Conservation (phyloP, 805 yeast genomes). For the Cyberlindnera xishuangbannaensis region DNA sequence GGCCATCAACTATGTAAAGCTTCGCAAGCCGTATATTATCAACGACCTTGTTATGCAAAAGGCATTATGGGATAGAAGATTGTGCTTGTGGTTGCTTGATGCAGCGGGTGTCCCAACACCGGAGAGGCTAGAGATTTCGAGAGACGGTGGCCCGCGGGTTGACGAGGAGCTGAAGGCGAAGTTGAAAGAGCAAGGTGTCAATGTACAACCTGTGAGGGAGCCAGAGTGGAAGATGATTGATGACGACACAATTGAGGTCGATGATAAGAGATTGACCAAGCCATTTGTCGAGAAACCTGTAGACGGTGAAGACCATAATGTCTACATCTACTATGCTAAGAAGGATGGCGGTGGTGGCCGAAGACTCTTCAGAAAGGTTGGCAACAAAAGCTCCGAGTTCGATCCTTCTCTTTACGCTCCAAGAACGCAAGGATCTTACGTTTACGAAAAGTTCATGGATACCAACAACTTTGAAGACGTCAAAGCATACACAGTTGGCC, state of each 20-base stretch:
- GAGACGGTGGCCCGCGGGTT: conserved; percentile 95
- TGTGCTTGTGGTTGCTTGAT: conserved; percentile 74
- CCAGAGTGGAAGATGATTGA: conserved; percentile 85
- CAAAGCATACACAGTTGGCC: conserved; percentile 96
- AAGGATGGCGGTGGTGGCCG: conserved; percentile 98
- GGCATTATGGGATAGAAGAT: conserved; percentile 94
- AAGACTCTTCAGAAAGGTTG: conserved; percentile 87
- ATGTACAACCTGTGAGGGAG: conserved; percentile 40
- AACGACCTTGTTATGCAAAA: conserved; percentile 90
- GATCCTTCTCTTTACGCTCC: conserved; percentile 74
- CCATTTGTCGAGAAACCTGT: conserved; percentile 99
- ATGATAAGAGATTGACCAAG: conserved; percentile 66
- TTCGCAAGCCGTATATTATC: conserved; percentile 83
- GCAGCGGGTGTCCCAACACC: conserved; percentile 89
- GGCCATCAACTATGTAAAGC: conserved; percentile 84
- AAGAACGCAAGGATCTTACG: conserved; percentile 84
- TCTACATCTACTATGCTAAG: conserved; percentile 82
- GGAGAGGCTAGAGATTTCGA: conserved; percentile 73
- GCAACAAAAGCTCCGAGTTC: conserved; percentile 93
- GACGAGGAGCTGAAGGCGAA: conserved; percentile 60
- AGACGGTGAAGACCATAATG: conserved; percentile 98
- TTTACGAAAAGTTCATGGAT: conserved; percentile 94
- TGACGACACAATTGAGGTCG: conserved; percentile 73
- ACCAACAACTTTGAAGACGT: conserved; percentile 98
- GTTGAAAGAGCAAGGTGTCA: conserved; percentile 57